These are phyloP conservation scores for Beauveria pseudobassiana DNA, from an alignment of 2,329 filamentous ascomycete species.

Conservation along the genomic window DNA sequence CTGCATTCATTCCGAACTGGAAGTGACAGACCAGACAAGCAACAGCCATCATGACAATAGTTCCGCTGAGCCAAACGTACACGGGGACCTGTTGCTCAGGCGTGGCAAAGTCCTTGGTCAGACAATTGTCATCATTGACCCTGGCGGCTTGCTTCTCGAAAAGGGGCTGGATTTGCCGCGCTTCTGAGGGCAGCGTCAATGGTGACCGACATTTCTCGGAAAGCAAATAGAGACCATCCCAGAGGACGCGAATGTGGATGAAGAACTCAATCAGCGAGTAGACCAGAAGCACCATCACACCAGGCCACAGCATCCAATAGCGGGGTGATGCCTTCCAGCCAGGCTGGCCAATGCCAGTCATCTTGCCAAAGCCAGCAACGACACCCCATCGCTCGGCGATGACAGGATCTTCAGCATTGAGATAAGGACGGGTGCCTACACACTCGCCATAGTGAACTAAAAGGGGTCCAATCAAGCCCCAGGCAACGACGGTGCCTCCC, in stretches of 20 bases:
- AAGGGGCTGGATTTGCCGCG: conserved; percentile 25
- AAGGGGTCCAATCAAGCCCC: conserved; percentile 42
- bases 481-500: conserved; percentile 46
- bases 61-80: conserved; percentile 45
- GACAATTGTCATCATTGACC: conserved; percentile 21
- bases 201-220: conserved; percentile 22
- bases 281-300: conserved; percentile 36
- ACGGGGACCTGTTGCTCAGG: conserved; percentile 41
- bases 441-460: conserved; percentile 43
- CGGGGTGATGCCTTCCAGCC: conserved; percentile 29
- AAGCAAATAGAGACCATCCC: conserved; percentile 26
- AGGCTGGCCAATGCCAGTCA: conserved; percentile 21
- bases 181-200: conserved; percentile 24
- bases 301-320: conserved; percentile 38
- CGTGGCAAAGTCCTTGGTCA: conserved; percentile 32
- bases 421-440: conserved; percentile 30
- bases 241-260: conserved; percentile 31
- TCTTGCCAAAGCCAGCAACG: conserved; percentile 23
- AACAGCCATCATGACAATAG: conserved; percentile 41
- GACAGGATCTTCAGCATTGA: conserved; percentile 16
- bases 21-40: conserved; percentile 43
- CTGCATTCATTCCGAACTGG: conserved; percentile 43
- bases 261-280: conserved; percentile 34
- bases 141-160: conserved; percentile 30
- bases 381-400: conserved; percentile 23